phyloP scores from a whole-genome alignment of 2,329 filamentous ascomycete species.

The Graphilbum ipis-grandicollis region DNA sequence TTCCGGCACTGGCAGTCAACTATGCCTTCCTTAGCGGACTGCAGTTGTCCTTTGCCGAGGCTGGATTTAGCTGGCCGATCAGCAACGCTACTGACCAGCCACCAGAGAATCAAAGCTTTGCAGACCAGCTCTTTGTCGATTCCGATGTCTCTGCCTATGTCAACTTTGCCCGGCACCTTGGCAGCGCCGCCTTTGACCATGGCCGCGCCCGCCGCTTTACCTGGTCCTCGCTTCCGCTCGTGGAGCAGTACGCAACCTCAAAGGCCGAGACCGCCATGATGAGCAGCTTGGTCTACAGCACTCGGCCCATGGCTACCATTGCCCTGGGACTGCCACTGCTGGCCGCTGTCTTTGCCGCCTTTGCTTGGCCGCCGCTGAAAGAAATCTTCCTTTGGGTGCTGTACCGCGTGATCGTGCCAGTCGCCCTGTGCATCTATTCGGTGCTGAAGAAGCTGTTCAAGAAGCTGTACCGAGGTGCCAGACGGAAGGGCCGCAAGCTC shows the following conservation, averaged over 20 bases:
- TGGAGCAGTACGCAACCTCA: not conserved
- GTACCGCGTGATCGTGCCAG: no score
- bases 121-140: no score
- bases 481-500: no score
- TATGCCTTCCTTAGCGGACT: slow-evolving; percentile 5
- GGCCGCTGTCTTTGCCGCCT: not conserved
- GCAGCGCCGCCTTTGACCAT: slow-evolving; percentile 4
- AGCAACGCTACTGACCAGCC: no score
- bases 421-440: no score
- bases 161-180: not conserved
- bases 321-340: not conserved
- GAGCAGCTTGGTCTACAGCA: not conserved
- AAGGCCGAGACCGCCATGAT: not conserved
- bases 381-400: not conserved
- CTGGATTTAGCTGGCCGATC: not conserved
- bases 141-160: not conserved
- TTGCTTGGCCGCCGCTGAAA: not conserved
- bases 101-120: no score
- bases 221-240: slow-evolving; percentile 2
- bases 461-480: no score
- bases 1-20: slow-evolving; percentile 1
- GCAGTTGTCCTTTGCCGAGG: slow-evolving; percentile 1
- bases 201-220: not conserved
- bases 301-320: not conserved
- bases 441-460: not conserved